Percentiles rank a stretch among this genome's conserved stretches.
phyloP scores from a whole-genome alignment of 352 stramenopile species.

The Phytophthora meadii region DNA sequence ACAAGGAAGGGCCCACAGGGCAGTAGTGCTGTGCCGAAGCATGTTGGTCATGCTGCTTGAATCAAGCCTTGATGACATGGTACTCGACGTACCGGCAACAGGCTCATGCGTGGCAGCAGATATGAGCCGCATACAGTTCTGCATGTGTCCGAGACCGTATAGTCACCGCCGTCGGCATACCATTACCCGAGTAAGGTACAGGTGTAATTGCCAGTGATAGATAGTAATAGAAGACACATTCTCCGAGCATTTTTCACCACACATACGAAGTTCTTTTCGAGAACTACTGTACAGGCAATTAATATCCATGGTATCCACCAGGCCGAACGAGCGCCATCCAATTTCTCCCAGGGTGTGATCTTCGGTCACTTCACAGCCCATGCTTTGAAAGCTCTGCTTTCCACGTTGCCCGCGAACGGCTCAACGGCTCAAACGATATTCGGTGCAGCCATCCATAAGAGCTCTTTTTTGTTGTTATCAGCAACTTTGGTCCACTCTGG shows the following conservation, averaged over 20 bases:
- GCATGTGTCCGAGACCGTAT: neutral
- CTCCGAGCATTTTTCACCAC: no score
- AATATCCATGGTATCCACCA: neutral
- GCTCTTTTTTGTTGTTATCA: constrained; percentile 29
- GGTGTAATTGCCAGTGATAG: no score
- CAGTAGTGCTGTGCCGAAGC: neutral
- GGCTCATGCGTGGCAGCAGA: neutral
- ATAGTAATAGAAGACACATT: no score
- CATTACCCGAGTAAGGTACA: no score
- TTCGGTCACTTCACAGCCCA: constrained; percentile 5
- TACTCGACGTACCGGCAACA: neutral
- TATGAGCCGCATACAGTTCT: neutral
- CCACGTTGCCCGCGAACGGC: neutral
- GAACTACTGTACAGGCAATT: no score
- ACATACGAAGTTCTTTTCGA: no score
- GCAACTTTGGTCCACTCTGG: constrained; percentile 28
- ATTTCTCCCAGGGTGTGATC: constrained; percentile 16
- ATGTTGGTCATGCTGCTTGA: constrained; percentile 5
- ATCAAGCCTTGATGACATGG: neutral
- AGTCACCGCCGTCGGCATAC: no score
- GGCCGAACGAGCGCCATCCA: neutral
- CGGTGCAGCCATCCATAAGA: constrained; percentile 12
- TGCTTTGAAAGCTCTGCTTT: neutral
- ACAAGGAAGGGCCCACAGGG: constrained; percentile 22
- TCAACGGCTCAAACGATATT: constrained; percentile 9